A percentile compares a stretch with the other conserved stretches of the same genome.
phyloP scores from a whole-genome alignment of 176 grass and related monocot species.

The Cymbopogon citratus region DNA sequence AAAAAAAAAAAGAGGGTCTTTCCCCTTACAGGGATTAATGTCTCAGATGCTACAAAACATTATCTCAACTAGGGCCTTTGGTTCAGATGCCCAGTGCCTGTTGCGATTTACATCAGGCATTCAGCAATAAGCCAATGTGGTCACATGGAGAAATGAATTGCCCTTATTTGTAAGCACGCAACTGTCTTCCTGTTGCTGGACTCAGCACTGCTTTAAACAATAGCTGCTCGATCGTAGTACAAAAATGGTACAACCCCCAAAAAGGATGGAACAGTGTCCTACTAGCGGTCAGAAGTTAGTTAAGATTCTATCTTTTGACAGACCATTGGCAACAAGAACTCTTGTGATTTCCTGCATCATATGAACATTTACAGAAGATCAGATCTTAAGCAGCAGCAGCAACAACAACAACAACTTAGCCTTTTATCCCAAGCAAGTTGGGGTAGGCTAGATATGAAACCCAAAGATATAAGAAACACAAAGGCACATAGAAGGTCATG shows the following conservation, averaged over 20 bases:
- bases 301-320: conserved; percentile 65
- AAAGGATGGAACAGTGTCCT: conserved; percentile 7
- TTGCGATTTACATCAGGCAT: conserved; percentile 24
- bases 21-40: neutral
- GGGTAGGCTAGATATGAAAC: too few relatives aligned
- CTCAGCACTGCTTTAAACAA: conserved; percentile 1
- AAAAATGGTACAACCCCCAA: conserved; percentile 26
- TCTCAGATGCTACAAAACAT: conserved; percentile 1
- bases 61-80: neutral
- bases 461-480: too few relatives aligned
- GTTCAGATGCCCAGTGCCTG: neutral
- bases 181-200: conserved; percentile 15
- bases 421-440: too few relatives aligned
- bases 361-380: neutral
- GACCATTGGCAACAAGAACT: conserved; percentile 62
- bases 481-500: too few relatives aligned
- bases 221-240: neutral
- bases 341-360: conserved; percentile 70
- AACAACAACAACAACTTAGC: too few relatives aligned
- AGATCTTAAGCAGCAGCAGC: too few relatives aligned
- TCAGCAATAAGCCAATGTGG: too few relatives aligned
- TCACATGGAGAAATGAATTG: too few relatives aligned
- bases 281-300: conserved; percentile 50
- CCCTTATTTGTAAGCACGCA: conserved; percentile 30
- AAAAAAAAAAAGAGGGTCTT: too few relatives aligned